phyloP scores from a whole-genome alignment of 2,329 filamentous ascomycete genomes.

The Verticillium zaregamsianum region DNA sequence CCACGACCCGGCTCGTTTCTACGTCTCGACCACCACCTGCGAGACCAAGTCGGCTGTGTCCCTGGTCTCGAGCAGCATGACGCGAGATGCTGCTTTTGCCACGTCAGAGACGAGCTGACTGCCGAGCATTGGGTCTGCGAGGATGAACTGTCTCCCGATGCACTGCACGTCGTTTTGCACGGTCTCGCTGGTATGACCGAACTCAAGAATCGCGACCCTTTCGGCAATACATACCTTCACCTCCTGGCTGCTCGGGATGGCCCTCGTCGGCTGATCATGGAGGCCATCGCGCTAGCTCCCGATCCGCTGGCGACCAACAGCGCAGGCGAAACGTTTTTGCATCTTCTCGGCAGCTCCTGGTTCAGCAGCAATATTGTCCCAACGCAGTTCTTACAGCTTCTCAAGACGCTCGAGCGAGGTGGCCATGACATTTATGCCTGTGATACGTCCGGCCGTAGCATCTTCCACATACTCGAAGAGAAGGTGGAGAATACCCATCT shows the following conservation, averaged over 20 bases:
- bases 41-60: slow-evolving; percentile 14
- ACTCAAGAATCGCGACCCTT: slow-evolving; percentile 28
- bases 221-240: slow-evolving; percentile 45
- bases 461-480: slow-evolving; percentile 40
- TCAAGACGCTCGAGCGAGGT: slow-evolving; percentile 12
- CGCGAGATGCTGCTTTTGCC: slow-evolving; percentile 23
- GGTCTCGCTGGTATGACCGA: slow-evolving; percentile 6
- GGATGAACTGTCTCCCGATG: slow-evolving; percentile 17
- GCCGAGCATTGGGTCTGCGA: slow-evolving; percentile 24
- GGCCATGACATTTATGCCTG: slow-evolving; percentile 25
- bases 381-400: slow-evolving; percentile 22
- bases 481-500: slow-evolving; percentile 21
- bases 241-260: slow-evolving; percentile 36
- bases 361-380: slow-evolving; percentile 18
- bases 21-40: slow-evolving; percentile 20
- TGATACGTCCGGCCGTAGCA: slow-evolving; percentile 49
- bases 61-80: slow-evolving; percentile 14
- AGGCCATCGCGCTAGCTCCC: slow-evolving; percentile 14
- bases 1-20: slow-evolving; percentile 49
- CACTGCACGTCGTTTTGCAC: slow-evolving; percentile 3
- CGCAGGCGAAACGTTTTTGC: slow-evolving; percentile 45
- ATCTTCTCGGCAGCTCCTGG: slow-evolving; percentile 34
- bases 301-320: slow-evolving; percentile 27
- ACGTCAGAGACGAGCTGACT: slow-evolving; percentile 16
- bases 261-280: slow-evolving; percentile 21